phyloP scores from a whole-genome alignment of 2,329 filamentous ascomycete genomes.

The Trichoderma breve region DNA sequence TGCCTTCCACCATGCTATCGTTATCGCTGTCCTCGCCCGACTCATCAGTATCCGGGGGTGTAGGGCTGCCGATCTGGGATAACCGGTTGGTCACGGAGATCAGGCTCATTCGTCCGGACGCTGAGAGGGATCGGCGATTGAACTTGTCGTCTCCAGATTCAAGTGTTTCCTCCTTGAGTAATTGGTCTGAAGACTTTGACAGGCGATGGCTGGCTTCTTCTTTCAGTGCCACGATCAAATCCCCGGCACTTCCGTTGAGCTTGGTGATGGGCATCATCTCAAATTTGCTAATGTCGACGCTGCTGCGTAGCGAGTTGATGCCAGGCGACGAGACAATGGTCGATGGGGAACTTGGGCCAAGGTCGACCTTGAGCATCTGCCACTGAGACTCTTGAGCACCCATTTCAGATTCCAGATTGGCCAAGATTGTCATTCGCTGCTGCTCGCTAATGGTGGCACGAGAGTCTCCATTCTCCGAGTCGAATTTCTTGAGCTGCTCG shows the following conservation, averaged over 20 bases:
- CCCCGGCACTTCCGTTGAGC: neutral
- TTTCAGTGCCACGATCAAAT: neutral
- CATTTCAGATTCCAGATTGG: conserved; percentile 62
- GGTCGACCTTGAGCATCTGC: conserved; percentile 54
- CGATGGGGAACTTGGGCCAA: conserved; percentile 52
- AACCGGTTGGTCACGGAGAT: conserved; percentile 31
- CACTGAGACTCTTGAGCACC: conserved; percentile 58
- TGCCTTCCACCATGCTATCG: conserved; percentile 18
- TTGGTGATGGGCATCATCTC: conserved; percentile 3
- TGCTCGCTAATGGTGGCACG: conserved; percentile 37
- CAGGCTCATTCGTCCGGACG: conserved; percentile 35
- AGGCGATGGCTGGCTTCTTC: neutral
- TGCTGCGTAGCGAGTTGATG: conserved; percentile 26
- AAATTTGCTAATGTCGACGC: conserved; percentile 7
- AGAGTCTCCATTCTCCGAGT: conserved; percentile 39
- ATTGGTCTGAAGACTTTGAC: neutral
- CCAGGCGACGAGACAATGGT: conserved; percentile 38
- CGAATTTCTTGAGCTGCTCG: conserved; percentile 50
- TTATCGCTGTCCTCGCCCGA: conserved; percentile 40
- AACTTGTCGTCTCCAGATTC: neutral
- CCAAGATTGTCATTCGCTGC: conserved; percentile 50
- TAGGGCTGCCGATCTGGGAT: conserved; percentile 49
- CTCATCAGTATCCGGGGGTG: conserved; percentile 53
- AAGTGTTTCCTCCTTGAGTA: neutral
- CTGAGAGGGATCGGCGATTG: conserved; percentile 7